Conservation (phyloP, 495 filamentous ascomycete species). For the Cladorrhinum samala region DNA sequence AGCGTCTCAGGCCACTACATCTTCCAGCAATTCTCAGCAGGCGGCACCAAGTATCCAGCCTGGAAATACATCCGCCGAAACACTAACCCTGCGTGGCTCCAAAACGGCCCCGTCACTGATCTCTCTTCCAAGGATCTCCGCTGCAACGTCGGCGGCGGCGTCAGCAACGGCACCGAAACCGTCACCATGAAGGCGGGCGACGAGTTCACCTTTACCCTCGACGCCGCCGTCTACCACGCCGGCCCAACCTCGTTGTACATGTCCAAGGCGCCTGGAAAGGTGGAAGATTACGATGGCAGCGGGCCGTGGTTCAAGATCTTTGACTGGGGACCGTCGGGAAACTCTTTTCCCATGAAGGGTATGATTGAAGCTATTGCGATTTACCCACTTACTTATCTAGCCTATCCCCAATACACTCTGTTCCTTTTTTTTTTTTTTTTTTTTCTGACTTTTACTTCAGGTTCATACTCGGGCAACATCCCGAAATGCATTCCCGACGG, state of each 20-base stretch:
- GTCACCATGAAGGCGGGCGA: constrained; percentile 46
- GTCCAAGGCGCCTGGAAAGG: constrained; percentile 43
- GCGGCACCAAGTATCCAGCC: constrained; percentile 33
- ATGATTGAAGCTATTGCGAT: too few relatives aligned
- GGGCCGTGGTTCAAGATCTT: constrained; percentile 49
- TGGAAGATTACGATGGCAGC: constrained; percentile 40
- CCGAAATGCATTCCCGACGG: constrained; percentile 48
- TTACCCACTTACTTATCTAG: too few relatives aligned
- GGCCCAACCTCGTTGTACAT: constrained; percentile 44
- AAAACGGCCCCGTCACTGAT: constrained; percentile 53
- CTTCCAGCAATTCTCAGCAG: constrained; percentile 44
- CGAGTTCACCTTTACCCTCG: constrained; percentile 44
- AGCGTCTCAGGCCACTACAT: constrained; percentile 38
- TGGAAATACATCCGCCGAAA: constrained; percentile 51
- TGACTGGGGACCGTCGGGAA: constrained; percentile 31
- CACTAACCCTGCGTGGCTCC: constrained; percentile 38
- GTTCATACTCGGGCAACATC: constrained; percentile 46
- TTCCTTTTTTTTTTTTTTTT: too few relatives aligned
- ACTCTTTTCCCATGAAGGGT: constrained; percentile 12
- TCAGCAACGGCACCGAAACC: constrained; percentile 42
- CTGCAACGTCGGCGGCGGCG: constrained; percentile 51
- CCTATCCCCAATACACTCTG: too few relatives aligned
- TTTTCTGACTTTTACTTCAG: constrained; percentile 17
- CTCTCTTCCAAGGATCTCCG: constrained; percentile 48
- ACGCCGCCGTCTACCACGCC: constrained; percentile 50